Percentiles rank a stretch among this genome's conserved stretches.
Conservation (phyloP, 2,329 filamentous ascomycete genomes). For the Orbilia brochopaga region DNA sequence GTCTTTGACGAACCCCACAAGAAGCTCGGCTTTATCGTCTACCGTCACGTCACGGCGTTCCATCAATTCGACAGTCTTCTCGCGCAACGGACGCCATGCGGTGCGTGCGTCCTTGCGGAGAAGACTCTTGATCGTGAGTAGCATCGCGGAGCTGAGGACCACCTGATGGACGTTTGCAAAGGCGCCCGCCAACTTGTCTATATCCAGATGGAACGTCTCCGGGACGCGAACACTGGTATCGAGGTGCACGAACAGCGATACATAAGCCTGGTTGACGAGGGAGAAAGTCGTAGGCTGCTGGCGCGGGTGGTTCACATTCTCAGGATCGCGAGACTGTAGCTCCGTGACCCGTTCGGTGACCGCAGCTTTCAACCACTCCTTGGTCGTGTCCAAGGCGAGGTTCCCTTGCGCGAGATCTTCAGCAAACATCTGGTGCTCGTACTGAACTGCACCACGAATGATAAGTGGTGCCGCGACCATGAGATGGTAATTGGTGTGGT, state of each 20-base stretch:
- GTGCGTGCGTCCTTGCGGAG: constrained; percentile 79
- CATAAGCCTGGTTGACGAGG: constrained; percentile 76
- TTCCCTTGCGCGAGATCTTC: constrained; percentile 67
- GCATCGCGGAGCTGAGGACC: constrained; percentile 74
- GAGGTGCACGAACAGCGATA: constrained; percentile 75
- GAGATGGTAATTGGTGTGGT: constrained; percentile 82
- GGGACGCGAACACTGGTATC: constrained; percentile 66
- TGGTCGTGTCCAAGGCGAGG: constrained; percentile 67
- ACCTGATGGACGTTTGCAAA: constrained; percentile 68
- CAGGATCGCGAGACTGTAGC: constrained; percentile 71
- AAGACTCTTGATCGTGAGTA: constrained; percentile 81
- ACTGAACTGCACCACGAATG: constrained; percentile 72
- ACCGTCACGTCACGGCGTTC: constrained; percentile 7
- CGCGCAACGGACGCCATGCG: constrained; percentile 69
- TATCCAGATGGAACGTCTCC: constrained; percentile 75
- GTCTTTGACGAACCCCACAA: constrained; percentile 28
- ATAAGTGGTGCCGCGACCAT: constrained; percentile 74
- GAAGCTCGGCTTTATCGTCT: constrained; percentile 23
- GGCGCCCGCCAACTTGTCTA: constrained; percentile 67
- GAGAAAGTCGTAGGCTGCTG: constrained; percentile 71
- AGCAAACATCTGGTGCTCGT: constrained; percentile 75
- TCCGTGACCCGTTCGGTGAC: constrained; percentile 70
- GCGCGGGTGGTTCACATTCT: constrained; percentile 68
- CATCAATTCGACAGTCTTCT: constrained; percentile 49
- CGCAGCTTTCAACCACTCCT: constrained; percentile 70